phyloP scores from a whole-genome alignment of 768 basidiomycete genomes.

The Russula vinacea region DNA sequence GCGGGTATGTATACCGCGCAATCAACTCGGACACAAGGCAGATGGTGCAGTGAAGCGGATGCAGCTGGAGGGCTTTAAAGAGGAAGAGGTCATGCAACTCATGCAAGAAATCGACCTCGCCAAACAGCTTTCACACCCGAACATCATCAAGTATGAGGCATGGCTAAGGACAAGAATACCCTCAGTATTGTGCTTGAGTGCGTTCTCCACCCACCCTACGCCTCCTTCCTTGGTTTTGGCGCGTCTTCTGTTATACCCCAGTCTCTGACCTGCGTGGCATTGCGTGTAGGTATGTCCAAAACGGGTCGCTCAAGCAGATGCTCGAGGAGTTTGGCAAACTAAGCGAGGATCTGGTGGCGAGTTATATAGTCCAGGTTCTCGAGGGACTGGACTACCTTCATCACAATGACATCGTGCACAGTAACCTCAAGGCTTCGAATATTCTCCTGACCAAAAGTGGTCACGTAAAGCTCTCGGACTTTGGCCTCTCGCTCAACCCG shows the following conservation, averaged over 20 bases:
- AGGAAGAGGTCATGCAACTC: neutral
- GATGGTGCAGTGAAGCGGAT: neutral
- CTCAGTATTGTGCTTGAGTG: conserved; percentile 2
- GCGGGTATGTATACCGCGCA: neutral
- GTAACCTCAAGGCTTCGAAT: conserved; percentile 1
- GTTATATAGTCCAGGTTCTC: neutral
- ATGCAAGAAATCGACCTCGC: neutral
- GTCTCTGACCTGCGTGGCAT: neutral
- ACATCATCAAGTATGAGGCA: neutral
- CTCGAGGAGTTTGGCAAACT: neutral
- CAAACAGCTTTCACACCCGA: neutral
- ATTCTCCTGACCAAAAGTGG: neutral
- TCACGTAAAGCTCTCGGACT: neutral
- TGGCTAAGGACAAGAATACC: neutral
- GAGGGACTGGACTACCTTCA: neutral
- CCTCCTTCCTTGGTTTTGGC: neutral
- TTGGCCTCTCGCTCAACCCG: neutral
- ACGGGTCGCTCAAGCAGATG: neutral
- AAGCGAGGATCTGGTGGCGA: neutral
- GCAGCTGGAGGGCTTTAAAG: neutral
- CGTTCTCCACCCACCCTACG: neutral
- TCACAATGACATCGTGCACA: neutral
- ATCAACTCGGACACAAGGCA: neutral
- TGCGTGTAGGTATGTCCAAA: neutral
- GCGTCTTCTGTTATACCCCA: neutral